phyloP scores from a whole-genome alignment of 1,284 basidiomycete genomes.

The Apiotrichum montevideense region DNA sequence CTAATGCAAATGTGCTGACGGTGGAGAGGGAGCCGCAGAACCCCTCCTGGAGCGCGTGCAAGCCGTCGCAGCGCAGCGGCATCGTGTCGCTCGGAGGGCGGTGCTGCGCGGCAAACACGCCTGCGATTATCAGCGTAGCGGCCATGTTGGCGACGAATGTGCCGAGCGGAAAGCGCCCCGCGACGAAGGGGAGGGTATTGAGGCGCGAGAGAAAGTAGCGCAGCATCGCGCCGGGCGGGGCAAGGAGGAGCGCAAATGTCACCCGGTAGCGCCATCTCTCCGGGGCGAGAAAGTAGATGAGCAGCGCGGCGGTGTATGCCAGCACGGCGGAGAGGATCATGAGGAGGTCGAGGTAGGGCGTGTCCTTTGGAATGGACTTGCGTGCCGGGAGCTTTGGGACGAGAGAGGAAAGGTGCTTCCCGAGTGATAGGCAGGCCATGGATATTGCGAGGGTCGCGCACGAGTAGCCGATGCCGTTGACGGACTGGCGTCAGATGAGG shows the following conservation, averaged over 20 bases:
- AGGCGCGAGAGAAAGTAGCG: conserved; percentile 74
- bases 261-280: conserved; percentile 67
- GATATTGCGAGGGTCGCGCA: conserved; percentile 70
- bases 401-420: conserved; percentile 27
- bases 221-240: conserved; percentile 79
- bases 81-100: conserved; percentile 32
- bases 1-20: conserved; percentile 85
- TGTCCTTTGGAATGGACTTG: conserved; percentile 1
- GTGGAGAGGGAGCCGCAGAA: conserved; percentile 95
- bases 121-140: conserved; percentile 68
- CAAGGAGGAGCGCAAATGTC: conserved; percentile 82
- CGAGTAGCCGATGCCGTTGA: conserved; percentile 79
- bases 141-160: conserved; percentile 81
- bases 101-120: conserved; percentile 66
- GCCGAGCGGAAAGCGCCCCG: conserved; percentile 65
- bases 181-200: conserved; percentile 56
- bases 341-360: conserved; percentile 32
- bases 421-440: conserved; percentile 45
- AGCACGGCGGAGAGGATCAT: conserved; percentile 40
- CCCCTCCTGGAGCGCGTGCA: conserved; percentile 79
- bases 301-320: conserved; percentile 54
- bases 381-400: conserved; percentile 58
- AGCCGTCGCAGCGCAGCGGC: conserved; percentile 58
- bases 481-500: conserved; percentile 54
- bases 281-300: conserved; percentile 70